Evolutionary conservation across 352 stramenopile species (phyloP).

Genomic region (Globisporangium lucens): DNA sequence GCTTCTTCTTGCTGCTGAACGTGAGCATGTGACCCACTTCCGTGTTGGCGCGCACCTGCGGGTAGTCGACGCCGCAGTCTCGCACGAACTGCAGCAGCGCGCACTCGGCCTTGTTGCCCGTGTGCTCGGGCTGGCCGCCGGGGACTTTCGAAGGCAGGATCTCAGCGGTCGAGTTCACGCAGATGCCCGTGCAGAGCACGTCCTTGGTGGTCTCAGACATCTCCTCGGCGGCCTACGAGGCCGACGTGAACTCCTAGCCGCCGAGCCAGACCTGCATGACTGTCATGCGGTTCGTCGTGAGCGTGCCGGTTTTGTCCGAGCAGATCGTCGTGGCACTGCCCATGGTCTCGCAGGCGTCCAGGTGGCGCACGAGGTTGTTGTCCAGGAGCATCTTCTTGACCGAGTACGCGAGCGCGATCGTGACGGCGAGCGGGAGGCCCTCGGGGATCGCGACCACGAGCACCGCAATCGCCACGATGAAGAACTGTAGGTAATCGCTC

Average conservation of each 20-base stretch:
- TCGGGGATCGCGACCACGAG: slow-evolving; percentile 98
- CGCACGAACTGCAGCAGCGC: slow-evolving; percentile 69
- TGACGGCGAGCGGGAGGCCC: slow-evolving; percentile 96
- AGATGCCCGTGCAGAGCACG: slow-evolving; percentile 68
- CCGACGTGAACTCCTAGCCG: slow-evolving; percentile 51
- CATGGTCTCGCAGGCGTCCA: slow-evolving; percentile 92
- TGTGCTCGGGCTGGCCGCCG: slow-evolving; percentile 64
- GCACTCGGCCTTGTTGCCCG: slow-evolving; percentile 82
- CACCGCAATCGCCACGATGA: slow-evolving; percentile 86
- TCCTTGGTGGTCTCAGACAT: slow-evolving; percentile 65
- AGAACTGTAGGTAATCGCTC: slow-evolving; percentile 75
- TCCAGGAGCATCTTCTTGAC: slow-evolving; percentile 91
- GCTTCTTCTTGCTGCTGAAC: slow-evolving; percentile 83
- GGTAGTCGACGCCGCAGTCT: slow-evolving; percentile 69
- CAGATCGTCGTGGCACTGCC: slow-evolving; percentile 95
- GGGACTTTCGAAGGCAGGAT: slow-evolving; percentile 52
- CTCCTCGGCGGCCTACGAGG: slow-evolving; percentile 40
- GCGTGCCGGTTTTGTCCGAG: slow-evolving; percentile 97
- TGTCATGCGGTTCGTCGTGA: slow-evolving; percentile 98
- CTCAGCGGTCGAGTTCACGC: slow-evolving; percentile 72
- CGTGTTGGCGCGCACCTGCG: slow-evolving; percentile 38
- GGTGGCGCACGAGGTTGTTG: slow-evolving; percentile 88
- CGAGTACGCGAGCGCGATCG: slow-evolving; percentile 95
- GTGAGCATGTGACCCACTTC: slow-evolving; percentile 76
- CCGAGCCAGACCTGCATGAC: slow-evolving; percentile 89